These are phyloP conservation scores for Aspergillus pseudoglaucus DNA, from an alignment of 2,329 filamentous ascomycete genomes.

Conservation along the genomic window DNA sequence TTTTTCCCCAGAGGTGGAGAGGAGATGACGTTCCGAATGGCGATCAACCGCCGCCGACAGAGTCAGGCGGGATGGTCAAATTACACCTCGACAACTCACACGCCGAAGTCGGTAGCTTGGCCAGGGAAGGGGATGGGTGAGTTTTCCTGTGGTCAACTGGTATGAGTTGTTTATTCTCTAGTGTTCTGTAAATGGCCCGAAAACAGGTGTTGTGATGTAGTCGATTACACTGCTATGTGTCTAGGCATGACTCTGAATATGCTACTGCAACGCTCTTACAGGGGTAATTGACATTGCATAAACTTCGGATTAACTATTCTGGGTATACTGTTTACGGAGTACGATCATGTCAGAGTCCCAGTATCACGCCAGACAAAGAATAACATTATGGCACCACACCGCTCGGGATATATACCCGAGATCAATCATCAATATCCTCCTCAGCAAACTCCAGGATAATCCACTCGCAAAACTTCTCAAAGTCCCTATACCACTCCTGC, in stretches of 20 bases:
- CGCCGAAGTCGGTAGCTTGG: no score
- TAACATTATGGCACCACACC: no score
- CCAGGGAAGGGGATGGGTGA: neutral
- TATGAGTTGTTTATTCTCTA: neutral
- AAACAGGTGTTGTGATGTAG: no score
- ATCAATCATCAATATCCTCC: constrained; percentile 35
- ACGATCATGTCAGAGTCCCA: no score
- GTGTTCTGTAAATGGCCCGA: neutral
- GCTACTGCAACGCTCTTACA: no score
- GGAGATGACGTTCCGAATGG: constrained; percentile 25
- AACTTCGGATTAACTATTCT: no score
- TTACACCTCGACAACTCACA: constrained; percentile 15
- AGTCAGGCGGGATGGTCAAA: constrained; percentile 19
- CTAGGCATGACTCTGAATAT: no score
- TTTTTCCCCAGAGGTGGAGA: neutral
- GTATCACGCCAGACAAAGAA: no score
- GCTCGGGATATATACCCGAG: neutral
- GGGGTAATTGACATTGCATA: no score
- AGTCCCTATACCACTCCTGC: constrained; percentile 71
- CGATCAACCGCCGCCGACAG: constrained; percentile 13
- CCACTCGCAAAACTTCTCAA: constrained; percentile 90
- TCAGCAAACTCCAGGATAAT: constrained; percentile 68
- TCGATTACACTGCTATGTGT: no score
- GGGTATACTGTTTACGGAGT: no score
- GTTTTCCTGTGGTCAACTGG: neutral